A percentile compares a stretch with the other conserved stretches of the same genome.
Evolutionary conservation across 148 eudicot species (phyloP).

Genomic region (Dysphania ambrosioides): DNA sequence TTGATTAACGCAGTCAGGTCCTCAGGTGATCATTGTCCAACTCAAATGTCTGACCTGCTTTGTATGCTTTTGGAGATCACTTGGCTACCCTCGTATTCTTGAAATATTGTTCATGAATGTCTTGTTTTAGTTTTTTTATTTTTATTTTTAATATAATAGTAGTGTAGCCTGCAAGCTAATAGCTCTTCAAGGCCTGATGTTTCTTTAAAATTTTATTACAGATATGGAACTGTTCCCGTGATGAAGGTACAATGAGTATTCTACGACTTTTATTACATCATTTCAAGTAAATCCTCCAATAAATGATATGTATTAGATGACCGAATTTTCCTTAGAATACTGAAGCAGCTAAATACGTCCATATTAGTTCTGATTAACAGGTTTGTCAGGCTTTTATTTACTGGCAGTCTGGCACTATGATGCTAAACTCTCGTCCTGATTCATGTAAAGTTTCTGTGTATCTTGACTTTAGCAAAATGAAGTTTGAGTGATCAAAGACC

Average conservation of each 20-base stretch:
- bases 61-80: not conserved
- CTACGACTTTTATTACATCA: not conserved
- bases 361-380: not conserved
- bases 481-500: not conserved
- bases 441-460: not conserved
- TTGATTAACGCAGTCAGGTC: not conserved
- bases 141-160: not conserved
- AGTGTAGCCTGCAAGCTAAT: not conserved
- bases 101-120: not conserved
- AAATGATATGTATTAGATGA: not conserved
- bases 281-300: not conserved
- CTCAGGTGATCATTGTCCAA: not conserved
- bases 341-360: not conserved
- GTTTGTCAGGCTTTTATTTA: not conserved
- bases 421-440: not conserved
- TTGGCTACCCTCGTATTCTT: not conserved
- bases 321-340: not conserved
- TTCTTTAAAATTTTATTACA: slow-evolving; percentile 32
- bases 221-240: slow-evolving; percentile 91
- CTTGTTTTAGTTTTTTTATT: too few relatives aligned
- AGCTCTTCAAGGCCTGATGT: slow-evolving; percentile 21
- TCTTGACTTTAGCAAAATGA: not conserved
- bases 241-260: slow-evolving; percentile 56
- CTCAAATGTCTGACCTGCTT: not conserved
- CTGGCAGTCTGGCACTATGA: not conserved